Conservation (phyloP, 1,284 basidiomycete species). For the Cutaneotrichosporon curvatum region DNA sequence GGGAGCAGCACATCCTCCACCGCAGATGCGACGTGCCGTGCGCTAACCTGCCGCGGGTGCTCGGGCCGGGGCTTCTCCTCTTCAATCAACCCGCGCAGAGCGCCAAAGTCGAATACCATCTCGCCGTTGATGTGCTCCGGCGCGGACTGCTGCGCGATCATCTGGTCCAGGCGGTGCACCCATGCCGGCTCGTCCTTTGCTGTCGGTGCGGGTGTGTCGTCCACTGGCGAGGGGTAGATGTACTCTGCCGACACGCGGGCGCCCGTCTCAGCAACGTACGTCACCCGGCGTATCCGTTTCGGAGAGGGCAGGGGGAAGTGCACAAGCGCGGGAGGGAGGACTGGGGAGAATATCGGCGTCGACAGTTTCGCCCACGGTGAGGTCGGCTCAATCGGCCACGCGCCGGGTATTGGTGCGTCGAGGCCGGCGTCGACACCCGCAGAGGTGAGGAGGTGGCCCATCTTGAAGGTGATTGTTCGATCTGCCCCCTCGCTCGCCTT, state of each 20-base stretch:
- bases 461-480: neutral
- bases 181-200: slow-evolving; percentile 4
- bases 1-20: slow-evolving; percentile 11
- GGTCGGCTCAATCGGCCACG: neutral
- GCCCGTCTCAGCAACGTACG: slow-evolving; percentile 1
- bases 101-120: slow-evolving; percentile 7
- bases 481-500: neutral
- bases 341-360: slow-evolving; percentile 11
- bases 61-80: slow-evolving; percentile 1
- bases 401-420: slow-evolving; percentile 3
- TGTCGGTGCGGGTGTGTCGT: neutral
- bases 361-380: slow-evolving; percentile 1
- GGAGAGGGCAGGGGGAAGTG: slow-evolving; percentile 8
- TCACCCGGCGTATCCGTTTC: slow-evolving; percentile 11
- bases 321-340: slow-evolving; percentile 15
- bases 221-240: slow-evolving; percentile 3
- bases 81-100: slow-evolving; percentile 5
- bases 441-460: slow-evolving; percentile 11
- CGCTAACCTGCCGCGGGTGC: neutral
- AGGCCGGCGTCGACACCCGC: neutral
- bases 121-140: slow-evolving; percentile 1
- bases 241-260: slow-evolving; percentile 6
- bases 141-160: neutral
- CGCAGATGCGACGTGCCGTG: neutral
- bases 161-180: slow-evolving; percentile 4